A percentile compares a stretch with the other conserved stretches of the same genome.
Evolutionary conservation across 768 basidiomycete species (phyloP).

Genomic region (Lentinula aciculospora): DNA sequence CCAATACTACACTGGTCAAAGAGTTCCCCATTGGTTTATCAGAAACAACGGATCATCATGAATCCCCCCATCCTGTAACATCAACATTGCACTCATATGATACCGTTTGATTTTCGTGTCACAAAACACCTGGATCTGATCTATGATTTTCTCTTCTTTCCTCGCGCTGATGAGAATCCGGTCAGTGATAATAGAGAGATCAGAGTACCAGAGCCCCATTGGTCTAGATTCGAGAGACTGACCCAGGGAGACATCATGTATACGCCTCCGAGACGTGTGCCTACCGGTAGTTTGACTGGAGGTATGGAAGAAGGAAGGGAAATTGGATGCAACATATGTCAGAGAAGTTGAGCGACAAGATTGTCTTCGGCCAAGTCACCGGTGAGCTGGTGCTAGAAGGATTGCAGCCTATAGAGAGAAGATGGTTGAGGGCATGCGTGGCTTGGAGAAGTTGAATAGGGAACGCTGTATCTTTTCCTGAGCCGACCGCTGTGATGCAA

Average conservation of each 20-base stretch:
- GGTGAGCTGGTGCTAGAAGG: constrained; percentile 12
- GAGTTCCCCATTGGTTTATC: neutral
- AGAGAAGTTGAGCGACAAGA: constrained; percentile 14
- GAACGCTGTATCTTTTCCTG: constrained; percentile 3
- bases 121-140: constrained; percentile 19
- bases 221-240: constrained; percentile 10
- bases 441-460: constrained; percentile 16
- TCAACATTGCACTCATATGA: constrained; percentile 16
- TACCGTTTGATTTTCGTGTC: neutral
- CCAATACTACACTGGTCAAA: neutral
- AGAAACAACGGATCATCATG: constrained; percentile 23
- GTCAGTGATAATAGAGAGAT: constrained; percentile 22
- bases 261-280: constrained; percentile 21
- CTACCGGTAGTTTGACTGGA: constrained; percentile 13
- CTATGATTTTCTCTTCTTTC: constrained; percentile 25
- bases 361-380: constrained; percentile 18
- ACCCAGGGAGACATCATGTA: constrained; percentile 29
- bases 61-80: constrained; percentile 25
- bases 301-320: neutral
- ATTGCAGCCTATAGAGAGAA: constrained; percentile 11
- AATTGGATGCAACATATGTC: constrained; percentile 14
- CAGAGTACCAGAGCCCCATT: constrained; percentile 26
- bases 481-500: neutral
- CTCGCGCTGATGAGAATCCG: constrained; percentile 31
- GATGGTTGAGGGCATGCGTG: constrained; percentile 9